Percentiles rank a stretch among this genome's conserved stretches.
Evolutionary conservation across 805 yeast species (phyloP).

Genomic region (Danielia oregonensis): DNA sequence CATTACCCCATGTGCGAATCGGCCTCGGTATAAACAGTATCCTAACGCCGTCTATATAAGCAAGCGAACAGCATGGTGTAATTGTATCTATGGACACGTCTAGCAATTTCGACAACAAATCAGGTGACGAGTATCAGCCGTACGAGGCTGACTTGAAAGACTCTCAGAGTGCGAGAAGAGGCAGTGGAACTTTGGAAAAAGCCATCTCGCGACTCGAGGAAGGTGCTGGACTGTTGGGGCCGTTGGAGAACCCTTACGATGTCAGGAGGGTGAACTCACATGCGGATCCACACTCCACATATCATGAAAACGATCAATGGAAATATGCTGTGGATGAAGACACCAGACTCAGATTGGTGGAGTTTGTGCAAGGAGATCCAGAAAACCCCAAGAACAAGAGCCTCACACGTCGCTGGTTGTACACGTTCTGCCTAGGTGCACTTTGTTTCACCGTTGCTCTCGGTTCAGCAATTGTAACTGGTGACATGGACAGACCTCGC

Average conservation of each 20-base stretch:
- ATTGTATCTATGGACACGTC: too few species aligned
- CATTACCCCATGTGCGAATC: too few species aligned
- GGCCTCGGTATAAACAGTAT: too few species aligned
- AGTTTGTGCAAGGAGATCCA: conserved; percentile 45
- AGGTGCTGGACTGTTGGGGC: conserved; percentile 50
- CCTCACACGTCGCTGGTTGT: conserved; percentile 42
- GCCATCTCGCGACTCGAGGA: conserved; percentile 32
- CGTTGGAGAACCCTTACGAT: conserved; percentile 53
- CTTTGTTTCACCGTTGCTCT: conserved; percentile 58
- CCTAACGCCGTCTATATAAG: too few species aligned
- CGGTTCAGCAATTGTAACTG: conserved; percentile 62
- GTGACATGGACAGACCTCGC: conserved; percentile 54
- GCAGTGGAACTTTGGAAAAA: too few species aligned
- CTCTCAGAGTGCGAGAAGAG: too few species aligned
- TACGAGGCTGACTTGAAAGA: too few species aligned
- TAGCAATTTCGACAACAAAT: too few species aligned
- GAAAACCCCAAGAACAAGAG: conserved; percentile 52
- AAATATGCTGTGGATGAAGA: conserved; percentile 53
- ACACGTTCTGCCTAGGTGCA: conserved; percentile 46
- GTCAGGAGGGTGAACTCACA: conserved; percentile 29
- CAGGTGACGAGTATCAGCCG: too few species aligned
- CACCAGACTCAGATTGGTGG: conserved; percentile 55
- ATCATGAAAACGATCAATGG: conserved; percentile 59
- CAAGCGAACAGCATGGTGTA: too few species aligned
- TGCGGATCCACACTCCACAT: conserved; percentile 37